Evolutionary conservation across 2,329 filamentous ascomycete species (phyloP), one percentile per base, ranked within the genome.

Genomic region (Fusarium marasasianum): DNA sequence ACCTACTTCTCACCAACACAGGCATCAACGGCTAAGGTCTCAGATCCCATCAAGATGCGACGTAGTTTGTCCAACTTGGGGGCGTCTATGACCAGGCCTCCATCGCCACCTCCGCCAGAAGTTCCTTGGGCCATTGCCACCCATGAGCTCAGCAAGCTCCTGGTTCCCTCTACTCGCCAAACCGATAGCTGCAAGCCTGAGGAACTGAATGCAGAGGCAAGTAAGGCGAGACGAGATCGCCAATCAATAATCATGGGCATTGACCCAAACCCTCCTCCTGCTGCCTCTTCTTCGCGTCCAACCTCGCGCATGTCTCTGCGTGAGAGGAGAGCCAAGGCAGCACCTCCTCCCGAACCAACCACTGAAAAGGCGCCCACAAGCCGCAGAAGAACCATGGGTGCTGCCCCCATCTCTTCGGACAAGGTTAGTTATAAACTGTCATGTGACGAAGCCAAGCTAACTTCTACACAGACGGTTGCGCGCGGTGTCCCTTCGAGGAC

Each of bases 1-100:
- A 95, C 93, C 4, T 98, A 95, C 82, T 94, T 91, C 6, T 94
- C 95, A 4, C 94, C 95, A 1, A 98, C 96, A 0, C 93, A 96
- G 71, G 93, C 96, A 1, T 98, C 94, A 47, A 91, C 91, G 4
- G 94, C 94, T 31, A 97, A 94, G 82, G 91, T 94, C 17, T 87
- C 93, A 2, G 89, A 93, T 51, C 89, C 92, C 4, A 85, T 91
- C 14, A 92, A 90, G 70, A 85, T 93, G 72, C 88, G 90, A 47
- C 88, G 91, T 35, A 93, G 87, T 72, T 82, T 91, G 35, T 92
- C 92, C 8, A 87, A 87, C 15, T 82, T 90, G 51, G 78, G 77
- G 80, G 73, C 81, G 81, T 56, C 84, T 29, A 82, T 83, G 22
- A 57, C 71, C 9, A 71, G 87, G 43, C 82, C 86, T 37, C 86